Evolutionary conservation across 805 yeast genomes (phyloP).

Genomic region (Lachancea sp.): DNA sequence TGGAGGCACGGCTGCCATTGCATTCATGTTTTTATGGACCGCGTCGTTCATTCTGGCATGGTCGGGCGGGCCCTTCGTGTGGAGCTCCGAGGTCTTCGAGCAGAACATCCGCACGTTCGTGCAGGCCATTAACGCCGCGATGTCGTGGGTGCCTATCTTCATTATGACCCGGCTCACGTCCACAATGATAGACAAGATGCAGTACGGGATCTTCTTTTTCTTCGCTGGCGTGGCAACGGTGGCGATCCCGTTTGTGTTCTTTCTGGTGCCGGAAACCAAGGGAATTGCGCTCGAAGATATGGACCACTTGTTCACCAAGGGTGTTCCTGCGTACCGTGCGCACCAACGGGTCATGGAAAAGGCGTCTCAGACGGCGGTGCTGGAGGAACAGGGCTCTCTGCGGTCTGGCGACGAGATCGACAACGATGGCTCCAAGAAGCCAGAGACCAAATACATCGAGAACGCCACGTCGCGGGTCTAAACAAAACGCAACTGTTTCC

Average conservation of each 20-base stretch:
- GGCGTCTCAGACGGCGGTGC: neutral
- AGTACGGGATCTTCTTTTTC: constrained; percentile 41
- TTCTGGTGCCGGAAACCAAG: constrained; percentile 68
- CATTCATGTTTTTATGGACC: constrained; percentile 43
- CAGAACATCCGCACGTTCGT: constrained; percentile 39
- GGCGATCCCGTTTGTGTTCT: constrained; percentile 40
- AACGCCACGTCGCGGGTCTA: constrained; percentile 1
- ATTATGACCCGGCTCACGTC: constrained; percentile 43
- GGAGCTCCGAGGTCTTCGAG: constrained; percentile 43
- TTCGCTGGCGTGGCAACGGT: constrained; percentile 15
- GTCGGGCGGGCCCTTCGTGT: constrained; percentile 45
- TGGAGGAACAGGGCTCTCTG: neutral
- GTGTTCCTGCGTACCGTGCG: constrained; percentile 6
- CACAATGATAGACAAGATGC: constrained; percentile 38
- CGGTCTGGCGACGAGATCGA: neutral
- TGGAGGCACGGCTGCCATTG: constrained; percentile 40
- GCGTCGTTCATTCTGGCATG: constrained; percentile 39
- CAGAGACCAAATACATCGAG: constrained; percentile 2
- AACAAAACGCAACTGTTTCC: too few relatives aligned
- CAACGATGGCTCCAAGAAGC: constrained; percentile 6
- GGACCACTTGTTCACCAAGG: constrained; percentile 7
- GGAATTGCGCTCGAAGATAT: constrained; percentile 69
- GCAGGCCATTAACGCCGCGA: constrained; percentile 39
- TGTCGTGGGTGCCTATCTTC: constrained; percentile 47
- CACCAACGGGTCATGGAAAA: constrained; percentile 5